phyloP scores from a whole-genome alignment of 768 basidiomycete species.

The Termitomyces sp. region DNA sequence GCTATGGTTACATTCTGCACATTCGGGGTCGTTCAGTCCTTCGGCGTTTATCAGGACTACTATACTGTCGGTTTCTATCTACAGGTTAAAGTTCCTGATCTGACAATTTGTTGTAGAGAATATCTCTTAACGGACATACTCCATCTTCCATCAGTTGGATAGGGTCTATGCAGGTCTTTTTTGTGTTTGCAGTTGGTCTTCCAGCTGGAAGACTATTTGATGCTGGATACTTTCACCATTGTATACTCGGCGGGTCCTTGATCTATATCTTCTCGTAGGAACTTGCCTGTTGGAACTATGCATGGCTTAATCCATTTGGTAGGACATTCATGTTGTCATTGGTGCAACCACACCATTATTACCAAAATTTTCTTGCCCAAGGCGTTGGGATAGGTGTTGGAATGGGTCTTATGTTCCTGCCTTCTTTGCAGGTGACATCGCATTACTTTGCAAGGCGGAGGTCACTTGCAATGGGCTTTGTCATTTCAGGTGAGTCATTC shows the following conservation, averaged over 20 bases:
- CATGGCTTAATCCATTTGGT: background rate
- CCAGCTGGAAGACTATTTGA: conserved; percentile 43
- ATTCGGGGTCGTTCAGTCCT: conserved; percentile 44
- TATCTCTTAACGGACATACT: conserved; percentile 30
- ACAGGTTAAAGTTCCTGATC: background rate
- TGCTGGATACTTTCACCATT: conserved; percentile 43
- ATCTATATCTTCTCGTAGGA: conserved; percentile 40
- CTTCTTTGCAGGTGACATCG: conserved; percentile 44
- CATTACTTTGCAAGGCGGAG: conserved; percentile 47
- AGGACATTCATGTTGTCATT: conserved; percentile 50
- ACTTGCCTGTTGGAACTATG: background rate
- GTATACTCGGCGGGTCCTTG: conserved; percentile 30
- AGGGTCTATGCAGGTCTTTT: conserved; percentile 45
- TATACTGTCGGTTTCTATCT: conserved; percentile 30
- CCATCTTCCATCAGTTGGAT: conserved; percentile 45
- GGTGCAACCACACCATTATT: conserved; percentile 39
- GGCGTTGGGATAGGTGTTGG: conserved; percentile 53
- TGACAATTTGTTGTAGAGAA: conserved; percentile 19
- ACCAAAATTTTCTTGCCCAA: conserved; percentile 50
- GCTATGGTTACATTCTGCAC: conserved; percentile 41
- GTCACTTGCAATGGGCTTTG: conserved; percentile 50
- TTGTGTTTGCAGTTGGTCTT: conserved; percentile 39
- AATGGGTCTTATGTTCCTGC: conserved; percentile 50
- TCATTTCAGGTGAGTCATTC: conserved; percentile 36
- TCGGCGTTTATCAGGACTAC: conserved; percentile 49